Conservation (phyloP, 2,329 filamentous ascomycete genomes). For the Blastomyces percursus region DNA sequence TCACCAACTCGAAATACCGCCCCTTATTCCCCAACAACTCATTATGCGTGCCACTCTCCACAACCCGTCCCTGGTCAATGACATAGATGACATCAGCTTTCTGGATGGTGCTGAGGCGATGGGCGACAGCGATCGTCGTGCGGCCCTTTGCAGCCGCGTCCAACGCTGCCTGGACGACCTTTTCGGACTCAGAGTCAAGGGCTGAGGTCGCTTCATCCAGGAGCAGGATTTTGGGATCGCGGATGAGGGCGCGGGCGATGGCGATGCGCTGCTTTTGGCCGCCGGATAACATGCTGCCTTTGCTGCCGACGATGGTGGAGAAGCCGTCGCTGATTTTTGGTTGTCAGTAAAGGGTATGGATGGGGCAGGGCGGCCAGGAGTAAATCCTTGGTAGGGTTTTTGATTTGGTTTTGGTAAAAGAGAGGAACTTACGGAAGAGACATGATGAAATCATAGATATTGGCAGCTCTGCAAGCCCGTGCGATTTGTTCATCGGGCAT, state of each 20-base stretch:
- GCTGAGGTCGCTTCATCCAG: slow-evolving; percentile 63
- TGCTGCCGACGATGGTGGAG: slow-evolving; percentile 72
- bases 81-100: slow-evolving; percentile 93
- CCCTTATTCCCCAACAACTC: slow-evolving; percentile 61
- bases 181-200: slow-evolving; percentile 40
- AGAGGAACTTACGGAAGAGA: slow-evolving; percentile 52
- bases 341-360: slow-evolving; percentile 18
- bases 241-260: slow-evolving; percentile 79
- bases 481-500: slow-evolving; percentile 62
- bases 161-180: slow-evolving; percentile 55
- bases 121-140: slow-evolving; percentile 89
- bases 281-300: slow-evolving; percentile 74
- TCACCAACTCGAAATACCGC: slow-evolving; percentile 67
- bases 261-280: slow-evolving; percentile 93
- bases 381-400: neutral
- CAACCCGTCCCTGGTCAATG: slow-evolving; percentile 79
- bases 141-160: slow-evolving; percentile 73
- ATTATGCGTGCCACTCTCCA: slow-evolving; percentile 70
- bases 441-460: slow-evolving; percentile 81
- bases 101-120: slow-evolving; percentile 84
- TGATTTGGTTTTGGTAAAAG: slow-evolving; percentile 1
- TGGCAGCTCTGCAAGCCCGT: slow-evolving; percentile 75
- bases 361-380: slow-evolving; percentile 9
- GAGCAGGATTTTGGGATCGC: slow-evolving; percentile 78
- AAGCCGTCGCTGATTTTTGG: slow-evolving; percentile 54